Base-by-base conservation (phyloP, 192 early-diverging fungal genomes). In the Entrophospora sp. region DNA sequence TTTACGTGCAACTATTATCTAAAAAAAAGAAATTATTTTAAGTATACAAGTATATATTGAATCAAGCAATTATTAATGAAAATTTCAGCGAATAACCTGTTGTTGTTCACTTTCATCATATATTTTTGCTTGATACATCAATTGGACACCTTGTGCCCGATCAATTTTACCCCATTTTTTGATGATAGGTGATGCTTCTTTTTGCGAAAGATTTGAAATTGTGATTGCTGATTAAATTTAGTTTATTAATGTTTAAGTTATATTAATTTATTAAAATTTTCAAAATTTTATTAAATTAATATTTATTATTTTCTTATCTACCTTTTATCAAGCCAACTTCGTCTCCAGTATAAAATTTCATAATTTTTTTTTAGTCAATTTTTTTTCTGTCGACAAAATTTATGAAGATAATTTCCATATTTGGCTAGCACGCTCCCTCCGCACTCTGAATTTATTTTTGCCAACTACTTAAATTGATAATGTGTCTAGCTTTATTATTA, bases 1-100 rank as follows among this genome's bases (percentile, higher is more conserved):
- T 61, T 80, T 76, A 34, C 82, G 72, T 20, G 80, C 82, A n/a
- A 80, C 72, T 9, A 78, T 64, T 24, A 84, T 40, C 71, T 81
- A 68, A 42, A 59, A 48, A 32, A 35, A 60, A 18, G 31, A 60
- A 56, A 32, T 14, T 36, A 22, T 46, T 13, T 30, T 4, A 24
- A 30, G 20, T 28, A 18, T 16, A 13, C 4, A 4, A n/a, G 16
- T 2, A 7, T 12, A 40, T 4, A 43, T 0, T 13, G 3, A 42
- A 12, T 6, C 13, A 24, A 24, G 5, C 24, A 42, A 48, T 34
- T 5, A 45, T 31, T 37, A 8, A 51, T 48, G 4, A 67, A 20
- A 45, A 34, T 46, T 45, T 36, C 25, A 18, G 37, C 5, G 8
- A 51, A 37, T 14, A 28, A 30, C 35, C 14, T 36, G 46, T 38